phyloP scores from a whole-genome alignment of 148 eudicot genomes.

The Beta vulgaris region DNA sequence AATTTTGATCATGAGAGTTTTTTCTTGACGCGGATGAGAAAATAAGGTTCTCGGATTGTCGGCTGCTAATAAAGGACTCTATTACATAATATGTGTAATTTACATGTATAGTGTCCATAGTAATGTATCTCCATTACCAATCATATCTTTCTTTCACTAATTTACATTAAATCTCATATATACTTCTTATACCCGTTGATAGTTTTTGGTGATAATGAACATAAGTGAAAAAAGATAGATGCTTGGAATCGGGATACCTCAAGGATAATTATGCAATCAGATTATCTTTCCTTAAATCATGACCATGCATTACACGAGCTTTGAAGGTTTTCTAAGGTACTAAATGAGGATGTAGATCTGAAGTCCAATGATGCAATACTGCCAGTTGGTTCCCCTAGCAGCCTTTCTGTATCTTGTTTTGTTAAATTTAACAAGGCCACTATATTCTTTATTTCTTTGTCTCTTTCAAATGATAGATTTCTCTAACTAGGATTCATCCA shows the following conservation, averaged over 20 bases:
- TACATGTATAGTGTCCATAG: no score
- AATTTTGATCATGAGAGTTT: no score
- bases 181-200: no score
- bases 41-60: no score
- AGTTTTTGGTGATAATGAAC: no score
- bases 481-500: neutral
- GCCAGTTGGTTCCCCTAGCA: neutral
- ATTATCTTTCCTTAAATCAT: neutral
- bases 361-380: neutral
- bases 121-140: no score
- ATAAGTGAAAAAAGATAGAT: neutral
- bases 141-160: no score
- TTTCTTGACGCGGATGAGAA: no score
- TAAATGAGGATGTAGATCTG: neutral
- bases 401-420: neutral
- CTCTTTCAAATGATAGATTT: neutral
- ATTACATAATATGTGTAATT: no score
- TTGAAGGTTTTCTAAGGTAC: neutral
- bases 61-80: no score
- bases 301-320: neutral
- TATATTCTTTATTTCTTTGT: neutral
- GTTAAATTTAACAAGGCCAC: neutral
- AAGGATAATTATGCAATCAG: neutral
- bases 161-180: no score
- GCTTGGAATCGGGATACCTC: neutral